Base-by-base conservation (phyloP, 176 grass and related monocot species). In the Cenchrus americanus region DNA sequence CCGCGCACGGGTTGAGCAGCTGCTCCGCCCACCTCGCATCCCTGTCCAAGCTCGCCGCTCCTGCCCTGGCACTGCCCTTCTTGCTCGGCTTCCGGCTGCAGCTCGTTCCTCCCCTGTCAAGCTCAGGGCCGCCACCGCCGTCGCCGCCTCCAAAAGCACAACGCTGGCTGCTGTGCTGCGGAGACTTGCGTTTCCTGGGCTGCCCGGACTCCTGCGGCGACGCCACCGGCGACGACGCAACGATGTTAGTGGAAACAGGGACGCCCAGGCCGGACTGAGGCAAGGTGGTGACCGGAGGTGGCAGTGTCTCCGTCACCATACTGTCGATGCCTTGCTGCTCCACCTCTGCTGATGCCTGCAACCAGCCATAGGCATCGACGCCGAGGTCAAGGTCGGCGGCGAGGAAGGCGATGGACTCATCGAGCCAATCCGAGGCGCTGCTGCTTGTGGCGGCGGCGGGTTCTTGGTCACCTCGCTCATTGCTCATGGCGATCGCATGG, bases 1-100 rank as follows among this genome's bases (percentile, higher is more conserved):
- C 68, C 42, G 87, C 91, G 88, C 93, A 99, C 51, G 89, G 91
- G 58, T 92, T 92, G 32, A 99, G 74, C 71, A 99, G 92, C 80
- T 99, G 91, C 83, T 99, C 96, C 18, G 96, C 96, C 96, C 96
- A 99, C 87, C 89, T 83, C 51, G 81, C 76, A 44, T 99, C 91
- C 62, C 82, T 68, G 77, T 83, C 80, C 48, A 68, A 71, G 10
- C 61, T 85, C 15, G 52, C 82, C 1, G 80, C 75, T n/a, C 71
- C 34, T 30, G 80, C 84, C 77, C 85, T 95, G 52, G 51, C 83
- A 0, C 86, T 40, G 21, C 75, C 84, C 71, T 76, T 91, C 75
- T 84, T 94, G 14, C 43, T 19, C 7, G 69, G 47, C 60, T 75
- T 83, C 71, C 71, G 47, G 60, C 1, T 24, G 60, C n/a, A 1